Percentiles rank a stretch among this genome's conserved stretches.
Evolutionary conservation across 768 basidiomycete species (phyloP).

Genomic region (Suillus decipiens): DNA sequence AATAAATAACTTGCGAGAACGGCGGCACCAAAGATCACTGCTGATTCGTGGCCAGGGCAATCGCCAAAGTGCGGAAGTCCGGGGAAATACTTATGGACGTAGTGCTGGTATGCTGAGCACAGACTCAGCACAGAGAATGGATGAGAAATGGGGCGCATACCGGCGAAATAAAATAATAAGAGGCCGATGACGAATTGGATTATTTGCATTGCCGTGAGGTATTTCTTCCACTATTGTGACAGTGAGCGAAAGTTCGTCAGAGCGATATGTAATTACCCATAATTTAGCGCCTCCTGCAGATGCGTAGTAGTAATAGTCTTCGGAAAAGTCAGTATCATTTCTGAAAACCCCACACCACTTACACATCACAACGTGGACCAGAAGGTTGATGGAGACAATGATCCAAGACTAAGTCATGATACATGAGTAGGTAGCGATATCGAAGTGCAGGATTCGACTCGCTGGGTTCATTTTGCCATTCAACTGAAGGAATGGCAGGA

Average conservation of each 20-base stretch:
- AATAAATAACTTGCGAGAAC: constrained; percentile 25
- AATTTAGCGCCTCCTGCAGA: constrained; percentile 62
- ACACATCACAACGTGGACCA: constrained; percentile 97
- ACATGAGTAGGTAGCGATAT: background rate
- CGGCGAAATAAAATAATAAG: constrained; percentile 20
- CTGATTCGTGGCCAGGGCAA: constrained; percentile 23
- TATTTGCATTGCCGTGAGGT: constrained; percentile 30
- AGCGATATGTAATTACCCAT: constrained; percentile 21
- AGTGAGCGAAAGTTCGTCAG: background rate
- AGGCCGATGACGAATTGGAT: constrained; percentile 27
- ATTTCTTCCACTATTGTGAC: constrained; percentile 27
- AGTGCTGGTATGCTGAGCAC: constrained; percentile 27
- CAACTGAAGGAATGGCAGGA: constrained; percentile 91
- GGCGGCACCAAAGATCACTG: constrained; percentile 18
- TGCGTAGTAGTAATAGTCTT: constrained; percentile 98
- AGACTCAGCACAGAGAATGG: background rate
- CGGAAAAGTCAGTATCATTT: constrained; percentile 7
- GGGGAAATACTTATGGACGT: constrained; percentile 28
- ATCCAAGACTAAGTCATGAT: constrained; percentile 75
- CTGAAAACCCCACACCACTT: constrained; percentile 31
- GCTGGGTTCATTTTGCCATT: constrained; percentile 89
- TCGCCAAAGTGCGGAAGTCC: constrained; percentile 27
- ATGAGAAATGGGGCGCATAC: constrained; percentile 18
- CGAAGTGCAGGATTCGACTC: constrained; percentile 32
- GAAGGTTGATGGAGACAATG: constrained; percentile 83